phyloP scores from a whole-genome alignment of 106 monocot genomes.

The Acanthochlamys bracteata region DNA sequence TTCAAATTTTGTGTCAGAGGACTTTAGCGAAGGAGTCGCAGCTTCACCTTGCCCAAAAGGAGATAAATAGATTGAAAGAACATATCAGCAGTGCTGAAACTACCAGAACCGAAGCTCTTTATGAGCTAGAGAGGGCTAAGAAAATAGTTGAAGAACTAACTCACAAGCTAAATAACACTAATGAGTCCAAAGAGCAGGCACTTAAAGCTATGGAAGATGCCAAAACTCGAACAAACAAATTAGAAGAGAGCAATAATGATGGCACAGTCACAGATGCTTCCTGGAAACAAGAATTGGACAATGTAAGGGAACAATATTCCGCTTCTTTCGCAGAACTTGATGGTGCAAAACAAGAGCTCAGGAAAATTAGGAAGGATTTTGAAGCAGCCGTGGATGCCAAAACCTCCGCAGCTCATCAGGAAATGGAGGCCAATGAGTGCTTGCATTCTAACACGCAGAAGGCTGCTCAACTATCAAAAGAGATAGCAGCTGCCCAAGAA shows the following conservation, averaged over 20 bases:
- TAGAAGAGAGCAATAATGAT: constrained; percentile 6
- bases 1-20: neutral
- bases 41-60: constrained; percentile 9
- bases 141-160: constrained; percentile 8
- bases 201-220: constrained; percentile 7
- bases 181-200: constrained; percentile 11
- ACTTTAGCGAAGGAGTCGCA: constrained; percentile 16
- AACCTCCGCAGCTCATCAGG: constrained; percentile 15
- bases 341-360: constrained; percentile 12
- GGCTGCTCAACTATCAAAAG: constrained; percentile 20
- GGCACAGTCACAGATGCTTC: neutral
- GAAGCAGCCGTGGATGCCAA: constrained; percentile 22
- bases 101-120: constrained; percentile 9
- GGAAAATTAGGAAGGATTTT: constrained; percentile 22
- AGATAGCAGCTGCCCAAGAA: constrained; percentile 18
- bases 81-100: constrained; percentile 12
- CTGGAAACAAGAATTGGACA: constrained; percentile 16
- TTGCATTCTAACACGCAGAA: constrained; percentile 13
- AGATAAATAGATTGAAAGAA: constrained; percentile 11
- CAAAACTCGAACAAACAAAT: constrained; percentile 11
- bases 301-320: constrained; percentile 13
- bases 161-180: constrained; percentile 2
- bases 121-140: constrained; percentile 11
- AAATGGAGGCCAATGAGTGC: constrained; percentile 15
- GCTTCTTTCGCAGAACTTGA: constrained; percentile 3